Conservation (phyloP, 2,329 filamentous ascomycete genomes). For the Samsoniella hepiali region DNA sequence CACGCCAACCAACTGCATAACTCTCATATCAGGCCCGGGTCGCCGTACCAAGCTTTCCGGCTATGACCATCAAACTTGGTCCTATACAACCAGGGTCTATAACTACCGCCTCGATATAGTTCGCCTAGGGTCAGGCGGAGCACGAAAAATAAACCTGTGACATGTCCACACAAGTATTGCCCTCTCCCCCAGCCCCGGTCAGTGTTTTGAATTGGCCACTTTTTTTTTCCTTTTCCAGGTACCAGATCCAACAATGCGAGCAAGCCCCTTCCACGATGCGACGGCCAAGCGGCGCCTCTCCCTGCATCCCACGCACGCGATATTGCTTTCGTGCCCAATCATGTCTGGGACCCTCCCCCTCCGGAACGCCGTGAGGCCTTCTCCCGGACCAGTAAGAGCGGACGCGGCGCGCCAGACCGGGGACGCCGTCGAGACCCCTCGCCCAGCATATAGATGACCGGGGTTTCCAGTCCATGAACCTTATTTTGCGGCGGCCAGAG, state of each 20-base stretch:
- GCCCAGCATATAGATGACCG: too few species aligned
- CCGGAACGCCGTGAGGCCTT: too few species aligned
- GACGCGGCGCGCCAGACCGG: too few species aligned
- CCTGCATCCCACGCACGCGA: background rate
- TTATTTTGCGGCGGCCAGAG: too few species aligned
- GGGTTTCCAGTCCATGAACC: too few species aligned
- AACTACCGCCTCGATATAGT: background rate
- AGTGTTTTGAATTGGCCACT: background rate
- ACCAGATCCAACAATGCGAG: constrained; percentile 6
- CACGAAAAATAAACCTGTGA: background rate
- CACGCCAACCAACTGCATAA: too few species aligned
- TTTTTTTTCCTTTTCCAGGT: background rate
- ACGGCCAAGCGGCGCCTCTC: background rate
- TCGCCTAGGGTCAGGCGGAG: background rate
- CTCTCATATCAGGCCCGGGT: background rate
- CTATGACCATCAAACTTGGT: too few species aligned
- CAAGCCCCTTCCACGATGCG: background rate
- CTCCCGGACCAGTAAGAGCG: too few species aligned
- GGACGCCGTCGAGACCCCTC: too few species aligned
- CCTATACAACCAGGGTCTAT: background rate
- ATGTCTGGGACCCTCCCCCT: too few species aligned
- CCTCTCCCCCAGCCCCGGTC: background rate
- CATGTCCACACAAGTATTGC: background rate
- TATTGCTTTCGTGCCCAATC: background rate
- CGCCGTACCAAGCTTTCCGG: too few species aligned